These are phyloP conservation scores for Botrytis hyacinthi DNA, from an alignment of 2,329 filamentous ascomycete genomes.

Conservation along the genomic window DNA sequence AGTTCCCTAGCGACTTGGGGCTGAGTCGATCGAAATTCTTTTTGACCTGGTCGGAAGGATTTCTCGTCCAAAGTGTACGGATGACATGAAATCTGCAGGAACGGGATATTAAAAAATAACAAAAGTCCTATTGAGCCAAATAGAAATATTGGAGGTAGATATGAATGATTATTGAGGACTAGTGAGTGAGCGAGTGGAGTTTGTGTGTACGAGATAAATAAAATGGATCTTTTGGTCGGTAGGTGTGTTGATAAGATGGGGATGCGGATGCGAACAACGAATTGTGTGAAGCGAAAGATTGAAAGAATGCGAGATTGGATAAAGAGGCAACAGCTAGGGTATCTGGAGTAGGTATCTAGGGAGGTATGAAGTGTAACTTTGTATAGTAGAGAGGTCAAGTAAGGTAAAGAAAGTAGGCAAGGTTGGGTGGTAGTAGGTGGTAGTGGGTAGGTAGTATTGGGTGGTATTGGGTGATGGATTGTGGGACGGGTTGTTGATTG, in stretches of 20 bases:
- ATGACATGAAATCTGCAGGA: constrained; percentile 24
- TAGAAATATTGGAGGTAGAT: background rate
- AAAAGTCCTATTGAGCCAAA: background rate
- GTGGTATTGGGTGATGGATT: background rate
- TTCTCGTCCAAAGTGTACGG: constrained; percentile 6
- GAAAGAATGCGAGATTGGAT: background rate
- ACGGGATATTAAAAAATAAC: background rate
- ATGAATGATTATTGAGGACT: background rate
- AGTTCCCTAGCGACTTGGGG: constrained; percentile 20
- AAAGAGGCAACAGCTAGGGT: background rate
- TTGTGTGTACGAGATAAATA: background rate
- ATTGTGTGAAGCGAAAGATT: background rate
- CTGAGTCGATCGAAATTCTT: constrained; percentile 19
- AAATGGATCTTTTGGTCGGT: background rate
- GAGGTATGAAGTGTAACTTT: background rate
- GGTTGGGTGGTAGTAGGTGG: background rate
- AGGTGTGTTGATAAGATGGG: background rate
- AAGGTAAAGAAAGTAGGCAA: background rate
- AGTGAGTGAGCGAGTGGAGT: background rate
- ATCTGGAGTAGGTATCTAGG: background rate
- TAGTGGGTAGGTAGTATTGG: background rate
- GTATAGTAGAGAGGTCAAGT: background rate
- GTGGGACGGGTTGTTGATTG: background rate
- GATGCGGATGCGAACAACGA: background rate
- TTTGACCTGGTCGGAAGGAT: constrained; percentile 20